phyloP scores from a whole-genome alignment of 2,329 filamentous ascomycete species.

The Ceratocystis lukuohia region DNA sequence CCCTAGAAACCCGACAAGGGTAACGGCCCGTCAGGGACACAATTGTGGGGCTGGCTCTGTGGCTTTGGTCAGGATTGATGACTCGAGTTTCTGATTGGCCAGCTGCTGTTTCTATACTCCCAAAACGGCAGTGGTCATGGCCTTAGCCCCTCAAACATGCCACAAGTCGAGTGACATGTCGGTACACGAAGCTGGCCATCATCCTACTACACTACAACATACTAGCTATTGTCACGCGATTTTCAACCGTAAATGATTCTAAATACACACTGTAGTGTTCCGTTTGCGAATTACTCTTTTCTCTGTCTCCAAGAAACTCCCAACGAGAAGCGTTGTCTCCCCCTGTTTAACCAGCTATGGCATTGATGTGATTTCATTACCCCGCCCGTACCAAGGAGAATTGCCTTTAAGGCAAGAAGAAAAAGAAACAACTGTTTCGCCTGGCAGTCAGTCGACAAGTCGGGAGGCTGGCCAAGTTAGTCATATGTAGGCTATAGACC shows the following conservation, averaged over 20 bases:
- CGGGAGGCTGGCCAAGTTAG: background rate
- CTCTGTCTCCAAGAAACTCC: background rate
- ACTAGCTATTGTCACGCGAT: background rate
- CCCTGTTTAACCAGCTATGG: background rate
- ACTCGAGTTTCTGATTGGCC: background rate
- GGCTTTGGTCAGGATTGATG: background rate
- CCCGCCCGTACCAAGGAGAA: background rate
- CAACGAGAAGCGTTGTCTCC: background rate
- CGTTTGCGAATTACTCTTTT: background rate
- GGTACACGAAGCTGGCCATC: conserved; percentile 1
- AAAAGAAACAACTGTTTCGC: background rate
- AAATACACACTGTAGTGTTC: background rate
- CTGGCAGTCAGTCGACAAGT: background rate
- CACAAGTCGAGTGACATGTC: conserved; percentile 7
- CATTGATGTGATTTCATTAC: background rate
- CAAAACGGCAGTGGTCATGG: background rate
- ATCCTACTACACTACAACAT: background rate
- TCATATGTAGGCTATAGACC: background rate
- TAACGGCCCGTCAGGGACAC: conserved; percentile 2
- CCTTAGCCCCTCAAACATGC: background rate
- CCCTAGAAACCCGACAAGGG: background rate
- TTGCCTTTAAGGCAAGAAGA: background rate
- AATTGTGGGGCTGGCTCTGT: background rate
- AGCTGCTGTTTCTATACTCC: background rate
- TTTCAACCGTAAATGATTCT: background rate